Evolutionary conservation across 768 basidiomycete species (phyloP), one percentile per base, ranked within the genome.

Genomic region (Mycena epipterygia): DNA sequence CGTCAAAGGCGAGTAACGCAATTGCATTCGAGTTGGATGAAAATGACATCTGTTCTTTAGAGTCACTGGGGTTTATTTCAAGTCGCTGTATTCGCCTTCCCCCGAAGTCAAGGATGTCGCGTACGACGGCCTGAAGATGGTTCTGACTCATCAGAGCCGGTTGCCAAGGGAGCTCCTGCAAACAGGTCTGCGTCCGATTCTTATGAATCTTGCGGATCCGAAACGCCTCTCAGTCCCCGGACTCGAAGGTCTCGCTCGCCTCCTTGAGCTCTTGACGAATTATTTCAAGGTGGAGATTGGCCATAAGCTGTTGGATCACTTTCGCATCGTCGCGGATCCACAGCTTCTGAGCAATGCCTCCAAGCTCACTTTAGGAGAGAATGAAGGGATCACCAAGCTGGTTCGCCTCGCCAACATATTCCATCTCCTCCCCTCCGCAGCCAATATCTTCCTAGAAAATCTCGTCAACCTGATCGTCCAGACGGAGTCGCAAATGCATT

Each of bases 261-360:
- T 99, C 56, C 85, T 99, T 56, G 96, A 98, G 79, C 88, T 99
- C 9, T 83, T 99, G 64, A 98, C 96, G 42, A 98, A 98, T 79
- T 99, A 99, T 82, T 99, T 99, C 90, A 99, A 98, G 80, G 97
- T 99, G 21, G 98, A 99, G 83, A 99, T 99, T 68, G 98, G 98
- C 0, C 90, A 95, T 80, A 99, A 99, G 81, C 89, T 99, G 9
- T 86, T 99, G 25, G 98, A 99, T 76, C 98, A 99, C 79, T 98
- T 97, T 83, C 91, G 93, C 48, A 90, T 93, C 41, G 92, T 99
- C 25, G 95, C 97, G 29, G 96, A 97, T 76, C 93, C 95, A 17
- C 91, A 92, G 73, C 91, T 95, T 84, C 86, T 98, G 30, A 88
- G 89, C 66, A 90, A 89, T 53, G 93, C 96, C 0, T 91, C 95